Evolutionary conservation across 1,284 basidiomycete species (phyloP).

Genomic region (Laetiporus sulphureus): DNA sequence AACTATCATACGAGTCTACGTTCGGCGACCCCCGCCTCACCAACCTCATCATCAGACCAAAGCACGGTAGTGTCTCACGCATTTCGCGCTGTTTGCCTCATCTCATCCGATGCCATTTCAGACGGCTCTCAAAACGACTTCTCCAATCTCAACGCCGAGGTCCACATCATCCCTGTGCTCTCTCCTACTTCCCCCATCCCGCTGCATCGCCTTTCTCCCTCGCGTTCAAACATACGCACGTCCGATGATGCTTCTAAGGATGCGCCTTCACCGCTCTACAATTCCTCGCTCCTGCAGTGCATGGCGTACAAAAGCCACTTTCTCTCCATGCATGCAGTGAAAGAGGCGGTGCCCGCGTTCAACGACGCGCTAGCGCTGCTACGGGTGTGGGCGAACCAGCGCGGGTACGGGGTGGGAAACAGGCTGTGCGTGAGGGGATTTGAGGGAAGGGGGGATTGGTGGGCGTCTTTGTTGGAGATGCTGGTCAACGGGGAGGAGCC

Average conservation of each 20-base stretch:
- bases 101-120: too few relatives aligned
- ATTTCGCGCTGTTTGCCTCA: too few relatives aligned
- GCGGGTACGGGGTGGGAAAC: slow-evolving; percentile 63
- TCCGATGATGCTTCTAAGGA: slow-evolving; percentile 6
- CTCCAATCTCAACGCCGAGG: slow-evolving; percentile 59
- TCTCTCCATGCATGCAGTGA: slow-evolving; percentile 61
- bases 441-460: slow-evolving; percentile 62
- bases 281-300: slow-evolving; percentile 66
- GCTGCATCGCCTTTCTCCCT: slow-evolving; percentile 64
- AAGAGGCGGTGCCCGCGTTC: slow-evolving; percentile 61
- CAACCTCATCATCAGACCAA: slow-evolving; percentile 55
- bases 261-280: slow-evolving; percentile 71
- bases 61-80: slow-evolving; percentile 53
- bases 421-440: slow-evolving; percentile 60
- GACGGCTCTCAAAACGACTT: slow-evolving; percentile 55
- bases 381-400: slow-evolving; percentile 86
- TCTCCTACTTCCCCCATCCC: slow-evolving; percentile 55
- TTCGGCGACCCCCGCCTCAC: slow-evolving; percentile 64
- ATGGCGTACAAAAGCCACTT: slow-evolving; percentile 63
- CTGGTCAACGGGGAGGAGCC: slow-evolving; percentile 67
- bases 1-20: slow-evolving; percentile 54
- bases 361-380: slow-evolving; percentile 75
- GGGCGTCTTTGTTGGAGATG: slow-evolving; percentile 64
- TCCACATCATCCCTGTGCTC: slow-evolving; percentile 73
- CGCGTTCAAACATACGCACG: slow-evolving; percentile 62